Evolutionary conservation across 2,329 filamentous ascomycete species (phyloP).

Genomic region (Coniella vitis): DNA sequence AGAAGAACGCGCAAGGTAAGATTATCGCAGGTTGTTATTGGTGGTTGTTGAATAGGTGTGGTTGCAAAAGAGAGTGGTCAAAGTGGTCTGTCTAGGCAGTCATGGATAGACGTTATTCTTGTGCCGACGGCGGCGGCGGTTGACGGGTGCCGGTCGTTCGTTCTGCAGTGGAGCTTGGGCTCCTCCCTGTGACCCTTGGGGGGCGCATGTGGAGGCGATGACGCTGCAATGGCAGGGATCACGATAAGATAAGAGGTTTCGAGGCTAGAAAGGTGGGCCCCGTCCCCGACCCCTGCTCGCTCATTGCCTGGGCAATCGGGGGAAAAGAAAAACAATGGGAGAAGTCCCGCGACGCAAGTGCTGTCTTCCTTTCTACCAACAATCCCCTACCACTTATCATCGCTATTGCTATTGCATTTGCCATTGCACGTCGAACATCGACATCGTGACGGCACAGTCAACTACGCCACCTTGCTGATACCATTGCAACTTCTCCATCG

Average conservation of each 20-base stretch:
- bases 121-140: background rate
- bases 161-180: conserved; percentile 1
- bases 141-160: conserved; percentile 1
- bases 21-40: no score
- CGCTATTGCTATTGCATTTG: no score
- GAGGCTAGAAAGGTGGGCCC: no score
- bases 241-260: background rate
- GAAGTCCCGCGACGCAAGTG: background rate
- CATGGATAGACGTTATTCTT: conserved; percentile 5
- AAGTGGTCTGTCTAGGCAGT: background rate
- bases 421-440: no score
- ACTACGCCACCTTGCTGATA: no score
- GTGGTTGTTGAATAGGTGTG: no score
- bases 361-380: background rate
- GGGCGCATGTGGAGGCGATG: background rate
- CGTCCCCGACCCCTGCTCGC: no score
- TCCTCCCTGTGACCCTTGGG: background rate
- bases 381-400: no score
- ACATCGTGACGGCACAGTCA: no score
- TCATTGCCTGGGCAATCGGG: conserved; percentile 3
- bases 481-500: no score
- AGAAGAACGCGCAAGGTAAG: no score
- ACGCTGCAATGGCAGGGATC: background rate
- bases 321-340: background rate
- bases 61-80: no score